phyloP scores from a whole-genome alignment of 108 stramenopile species.

The Schizochytrium sp. region DNA sequence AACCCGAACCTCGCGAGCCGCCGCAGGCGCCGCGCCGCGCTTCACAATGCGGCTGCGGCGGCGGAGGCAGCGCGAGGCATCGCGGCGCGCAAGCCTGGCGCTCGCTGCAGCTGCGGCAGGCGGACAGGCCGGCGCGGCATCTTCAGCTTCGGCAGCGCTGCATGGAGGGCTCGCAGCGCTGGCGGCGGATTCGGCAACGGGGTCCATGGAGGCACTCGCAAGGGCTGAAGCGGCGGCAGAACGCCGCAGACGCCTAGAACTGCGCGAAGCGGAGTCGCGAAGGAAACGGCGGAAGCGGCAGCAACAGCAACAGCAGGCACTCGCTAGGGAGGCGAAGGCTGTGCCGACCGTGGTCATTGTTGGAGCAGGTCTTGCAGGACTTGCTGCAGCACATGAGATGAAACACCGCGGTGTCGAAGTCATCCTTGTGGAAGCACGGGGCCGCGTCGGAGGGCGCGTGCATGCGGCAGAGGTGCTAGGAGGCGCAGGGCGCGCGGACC shows the following conservation, averaged over 20 bases:
- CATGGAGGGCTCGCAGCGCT: too few species aligned
- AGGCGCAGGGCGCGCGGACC: conserved; percentile 72
- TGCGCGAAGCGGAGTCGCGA: not conserved
- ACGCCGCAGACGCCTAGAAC: not conserved
- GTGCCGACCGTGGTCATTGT: conserved; percentile 64
- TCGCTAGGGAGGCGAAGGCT: not conserved
- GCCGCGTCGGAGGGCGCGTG: conserved; percentile 68
- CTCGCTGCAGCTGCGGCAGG: not conserved
- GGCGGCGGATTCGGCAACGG: too few species aligned
- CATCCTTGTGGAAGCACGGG: conserved; percentile 70
- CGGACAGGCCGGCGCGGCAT: not conserved
- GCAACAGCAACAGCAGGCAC: not conserved
- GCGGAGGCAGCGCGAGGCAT: conserved; percentile 13
- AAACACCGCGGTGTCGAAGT: conserved; percentile 70
- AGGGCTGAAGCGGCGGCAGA: not conserved
- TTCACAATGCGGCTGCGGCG: conserved; percentile 1
- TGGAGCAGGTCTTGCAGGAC: conserved; percentile 71
- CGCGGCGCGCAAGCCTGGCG: conserved; percentile 10
- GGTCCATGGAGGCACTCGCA: too few species aligned
- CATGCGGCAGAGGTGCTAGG: not conserved
- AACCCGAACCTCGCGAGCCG: too few species aligned
- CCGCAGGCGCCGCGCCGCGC: too few species aligned
- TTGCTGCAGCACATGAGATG: conserved; percentile 72
- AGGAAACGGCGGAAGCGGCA: not conserved
- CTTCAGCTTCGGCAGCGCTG: too few species aligned